Base-by-base conservation (phyloP, 2,329 filamentous ascomycete species). In the Calonectria pseudoreteaudii region DNA sequence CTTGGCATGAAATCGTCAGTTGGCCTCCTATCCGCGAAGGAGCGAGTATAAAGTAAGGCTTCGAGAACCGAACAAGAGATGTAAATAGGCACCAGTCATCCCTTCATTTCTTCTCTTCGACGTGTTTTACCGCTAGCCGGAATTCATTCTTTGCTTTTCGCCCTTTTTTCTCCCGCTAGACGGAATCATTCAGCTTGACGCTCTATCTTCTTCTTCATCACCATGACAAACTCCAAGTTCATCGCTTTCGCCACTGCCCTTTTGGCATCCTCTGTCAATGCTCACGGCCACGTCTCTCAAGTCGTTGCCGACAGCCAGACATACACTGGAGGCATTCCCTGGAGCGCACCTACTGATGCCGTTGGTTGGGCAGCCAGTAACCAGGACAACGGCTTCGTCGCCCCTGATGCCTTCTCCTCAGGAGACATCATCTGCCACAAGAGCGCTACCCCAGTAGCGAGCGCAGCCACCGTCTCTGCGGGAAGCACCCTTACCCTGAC, bases 401-500 rank as follows among this genome's bases (percentile, higher is more conserved):
- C 83, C 26, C 88, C 89, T 36, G 84, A 81, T 60, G 77, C 80
- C 50, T 87, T 85, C 66, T 77, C 77, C 23, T 79, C 76, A 7
- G 70, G 81, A n/a, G 86, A 88, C 69, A 89, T 90, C 77, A 85
- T 87, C 78, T 90, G 88, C 81, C 86, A 89, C 81, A 85, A 84
- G 73, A 81, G 77, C 26, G 86, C 85, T 26, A 85, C 79, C 18
- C 84, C 86, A 31, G 87, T 84, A 13, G 73, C 82, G 49, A 82
- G 84, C 69, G 84, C 84, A 23, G 84, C 86, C 41, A 79, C 79
- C 3, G 88, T 93, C 47, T 85, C 87, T n/a, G 93, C 92, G 18
- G 93, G 93, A 74, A 86, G 86, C 75, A 86, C 86, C 11, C 82
- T 94, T 77, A 85, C 89, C 72, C 83, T 94, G 44, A 87, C 90